phyloP scores from a whole-genome alignment of 352 stramenopile species.

The Phytopythium litorale region DNA sequence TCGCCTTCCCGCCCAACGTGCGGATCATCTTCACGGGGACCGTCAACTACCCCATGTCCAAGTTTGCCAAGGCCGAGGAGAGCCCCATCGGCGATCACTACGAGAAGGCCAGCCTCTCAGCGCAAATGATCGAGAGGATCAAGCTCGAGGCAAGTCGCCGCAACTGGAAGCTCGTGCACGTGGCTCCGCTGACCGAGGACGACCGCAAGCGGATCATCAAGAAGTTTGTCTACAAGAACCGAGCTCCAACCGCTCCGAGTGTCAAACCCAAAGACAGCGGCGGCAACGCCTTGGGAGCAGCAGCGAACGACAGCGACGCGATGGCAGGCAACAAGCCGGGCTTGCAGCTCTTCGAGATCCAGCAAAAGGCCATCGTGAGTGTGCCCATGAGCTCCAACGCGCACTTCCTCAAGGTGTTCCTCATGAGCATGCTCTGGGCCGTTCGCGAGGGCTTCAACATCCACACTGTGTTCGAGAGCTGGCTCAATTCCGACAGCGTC shows the following conservation, averaged over 20 bases:
- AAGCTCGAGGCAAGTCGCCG: constrained; percentile 77
- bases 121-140: constrained; percentile 81
- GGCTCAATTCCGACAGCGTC: constrained; percentile 51
- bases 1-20: constrained; percentile 86
- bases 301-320: background rate
- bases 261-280: background rate
- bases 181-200: constrained; percentile 54
- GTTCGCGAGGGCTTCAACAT: constrained; percentile 75
- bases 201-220: constrained; percentile 53
- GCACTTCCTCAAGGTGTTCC: constrained; percentile 66
- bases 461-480: constrained; percentile 57
- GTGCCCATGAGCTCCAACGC: constrained; percentile 45
- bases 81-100: constrained; percentile 42
- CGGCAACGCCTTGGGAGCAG: background rate
- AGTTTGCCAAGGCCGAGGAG: constrained; percentile 26
- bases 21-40: constrained; percentile 81
- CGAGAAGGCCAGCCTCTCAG: constrained; percentile 50
- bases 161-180: constrained; percentile 67
- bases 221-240: constrained; percentile 52
- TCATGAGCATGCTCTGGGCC: constrained; percentile 55
- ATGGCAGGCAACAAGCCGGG: constrained; percentile 2
- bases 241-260: constrained; percentile 5
- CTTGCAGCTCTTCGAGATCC: constrained; percentile 72
- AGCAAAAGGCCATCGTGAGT: constrained; percentile 67
- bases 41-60: constrained; percentile 40